Evolutionary conservation across 192 early-diverging fungal genomes (phyloP), one percentile per base, ranked within the genome.

Genomic region (Backusella westeae): DNA sequence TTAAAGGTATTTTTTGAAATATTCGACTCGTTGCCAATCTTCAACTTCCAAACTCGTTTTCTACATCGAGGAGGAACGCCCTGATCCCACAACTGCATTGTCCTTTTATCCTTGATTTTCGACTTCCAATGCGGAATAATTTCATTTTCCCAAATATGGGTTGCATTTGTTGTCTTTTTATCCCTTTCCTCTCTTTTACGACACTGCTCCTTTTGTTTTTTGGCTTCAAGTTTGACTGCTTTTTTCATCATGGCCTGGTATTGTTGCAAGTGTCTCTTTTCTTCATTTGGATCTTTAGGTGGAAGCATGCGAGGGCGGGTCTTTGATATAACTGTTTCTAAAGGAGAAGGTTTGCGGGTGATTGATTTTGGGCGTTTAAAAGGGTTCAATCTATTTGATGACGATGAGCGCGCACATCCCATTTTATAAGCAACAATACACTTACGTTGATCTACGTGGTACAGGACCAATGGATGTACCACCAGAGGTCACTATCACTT

Each of bases 171-270:
- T 15, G 73, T 56, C 66, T 82, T 76, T 49, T 82, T 85, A 69
- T 85, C 81, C 1, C 73, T 79, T 67, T 85, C 72, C 46, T 82
- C 77, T 35, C 78, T 82, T 53, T 76, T 80, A 41, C 76, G 71
- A 42, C 82, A 34, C 6, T 63, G 23, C 59, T 81, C 75, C 36
- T 82, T 81, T 29, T 72, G 63, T 39, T 77, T 78, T 46, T 84
- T 84, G 2, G 69, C 80, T 69, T 81, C 83, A 75, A 80, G 52
- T 23, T 77, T 72, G 17, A 63, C 35, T 52, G 84, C 84, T 46
- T 79, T 82, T 52, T 80, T 79, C 84, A 85, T 85, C 84, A 85
- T 80, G 1, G 23, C 75, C 53, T 80, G 78, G 35, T 85, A 81
- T 65, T 85, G 71, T 52, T 82, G 77, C 12, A 85, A 65, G 53